Base-by-base conservation (phyloP, 129 eudicot genomes). In the Solidago caesia region DNA sequence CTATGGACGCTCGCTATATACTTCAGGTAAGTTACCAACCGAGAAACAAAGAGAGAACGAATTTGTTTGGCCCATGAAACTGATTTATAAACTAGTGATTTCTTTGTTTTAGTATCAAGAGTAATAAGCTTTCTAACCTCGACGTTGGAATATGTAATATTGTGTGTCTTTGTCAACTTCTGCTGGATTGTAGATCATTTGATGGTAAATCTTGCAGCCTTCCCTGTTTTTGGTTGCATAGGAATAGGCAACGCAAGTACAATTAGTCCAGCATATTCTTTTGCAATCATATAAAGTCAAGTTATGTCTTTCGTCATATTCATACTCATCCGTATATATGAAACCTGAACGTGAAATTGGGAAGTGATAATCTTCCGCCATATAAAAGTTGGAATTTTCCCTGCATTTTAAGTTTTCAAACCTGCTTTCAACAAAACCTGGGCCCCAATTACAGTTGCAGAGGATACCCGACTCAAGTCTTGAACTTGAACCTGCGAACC, bases 231-330 rank as follows among this genome's bases (percentile, higher is more conserved):
- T 4, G 1, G 41, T 64, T 8, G 74, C 74, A 51, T 75, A 29
- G 26, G 84, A 73, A 75, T 21, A 85, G 42, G 85, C 85, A 13
- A 25, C 47, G 55, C 85, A 85, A 7, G 85, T 74, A 75, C 84
- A 85, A 16, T 77, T 59, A 6, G 56, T 63, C 81, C 67, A 44
- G 46, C 89, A 85, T 73, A 73, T 44, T 26, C 48, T 67, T 69
- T 75, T 49, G 72, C 85, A 81, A 67, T 85, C 85, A 78, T 52
- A 67, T 26, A 65, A 42, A 65, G 63, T 81, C 76, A 81, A 61
- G 55, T 77, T 84, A 14, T 47, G 25, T 11, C 67, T 77, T 39
- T 75, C 72, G 69, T 58, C 78, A 44, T 62, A 84, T 45, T 46
- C 67, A 27, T 53, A 55, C 58, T 72, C 80, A 47, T 71, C 67